Base-by-base conservation (phyloP, 2,329 filamentous ascomycete genomes). In the Xylaria sp. region DNA sequence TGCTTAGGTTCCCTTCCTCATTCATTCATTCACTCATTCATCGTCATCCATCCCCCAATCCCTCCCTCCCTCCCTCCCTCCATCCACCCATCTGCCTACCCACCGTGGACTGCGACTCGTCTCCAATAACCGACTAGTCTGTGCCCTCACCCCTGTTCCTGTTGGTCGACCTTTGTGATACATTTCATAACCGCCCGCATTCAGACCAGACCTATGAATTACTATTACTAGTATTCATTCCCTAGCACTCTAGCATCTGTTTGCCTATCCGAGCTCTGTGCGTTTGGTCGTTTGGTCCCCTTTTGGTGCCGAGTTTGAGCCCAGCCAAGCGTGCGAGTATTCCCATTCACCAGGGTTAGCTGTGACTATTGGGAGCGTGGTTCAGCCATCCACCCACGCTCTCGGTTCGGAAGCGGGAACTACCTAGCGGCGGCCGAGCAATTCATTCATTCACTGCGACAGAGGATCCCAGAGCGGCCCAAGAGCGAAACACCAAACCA, bases 321-420 rank as follows among this genome's bases (percentile, higher is more conserved):
- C 43, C 43, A 55, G 33, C 47, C 53, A 43, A 50, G 56, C 55
- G 45, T 55, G n/a, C n/a, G n/a, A n/a, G n/a, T n/a, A n/a, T 31
- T 9, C 45, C 14, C 46, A 58, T 59, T 61, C 61, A 61, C 57
- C 53, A 61, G 61, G 54, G 52, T 54, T 51, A n/a, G 31, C 38
- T 56, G 61, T 64, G 62, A 66, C 57, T 64, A 64, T 66, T 64
- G 64, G 46, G 60, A 59, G 53, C 64, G 64, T 66, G 61, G 61
- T 66, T 66, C 64, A 66, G 64, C 64, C 64, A 64, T 66, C 57
- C 57, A 64, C 19, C 50, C 61, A 52, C 45, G 51, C 61, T 38
- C 45, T 55, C 61, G 50, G 46, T 25, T 65, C 53, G 49, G 63
- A 46, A 57, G 56, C 56, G 56, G 63, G 55, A 52, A 52, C 59